These are phyloP conservation scores for Aspergillus hortae DNA, from an alignment of 2,329 filamentous ascomycete genomes.

Conservation along the genomic window DNA sequence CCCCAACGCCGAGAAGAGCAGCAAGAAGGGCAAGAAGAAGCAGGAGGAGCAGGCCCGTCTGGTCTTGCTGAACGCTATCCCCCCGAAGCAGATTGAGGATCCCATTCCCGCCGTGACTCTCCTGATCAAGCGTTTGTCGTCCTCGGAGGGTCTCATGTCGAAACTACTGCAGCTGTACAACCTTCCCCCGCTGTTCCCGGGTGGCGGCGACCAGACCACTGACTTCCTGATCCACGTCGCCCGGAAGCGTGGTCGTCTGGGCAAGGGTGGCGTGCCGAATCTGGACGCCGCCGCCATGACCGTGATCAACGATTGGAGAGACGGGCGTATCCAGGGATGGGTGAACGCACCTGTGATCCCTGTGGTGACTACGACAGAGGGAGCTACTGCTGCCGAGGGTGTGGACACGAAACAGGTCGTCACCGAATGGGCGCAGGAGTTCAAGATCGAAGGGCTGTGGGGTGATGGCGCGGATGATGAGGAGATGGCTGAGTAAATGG, in stretches of 20 bases:
- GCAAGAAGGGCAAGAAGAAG: conserved; percentile 57
- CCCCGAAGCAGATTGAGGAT: conserved; percentile 90
- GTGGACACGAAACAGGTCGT: conserved; percentile 82
- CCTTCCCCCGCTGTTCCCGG: conserved; percentile 70
- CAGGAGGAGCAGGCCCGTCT: conserved; percentile 75
- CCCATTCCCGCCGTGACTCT: conserved; percentile 82
- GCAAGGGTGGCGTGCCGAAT: conserved; percentile 87
- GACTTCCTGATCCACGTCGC: conserved; percentile 95
- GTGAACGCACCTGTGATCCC: conserved; percentile 68
- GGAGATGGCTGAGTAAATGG: conserved; percentile 38
- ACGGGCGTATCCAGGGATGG: conserved; percentile 93
- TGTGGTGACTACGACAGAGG: conserved; percentile 47
- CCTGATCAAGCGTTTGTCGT: conserved; percentile 75
- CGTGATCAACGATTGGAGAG: conserved; percentile 94
- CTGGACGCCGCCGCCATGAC: conserved; percentile 82
- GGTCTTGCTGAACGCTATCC: conserved; percentile 84
- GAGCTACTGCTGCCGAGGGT: conserved; percentile 26
- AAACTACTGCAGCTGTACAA: conserved; percentile 82
- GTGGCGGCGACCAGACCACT: conserved; percentile 71
- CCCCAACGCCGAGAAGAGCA: conserved; percentile 54
- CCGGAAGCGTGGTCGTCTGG: conserved; percentile 82
- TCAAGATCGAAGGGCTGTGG: conserved; percentile 91
- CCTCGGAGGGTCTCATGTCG: conserved; percentile 67
- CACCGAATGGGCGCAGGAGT: conserved; percentile 88
- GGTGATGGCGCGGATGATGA: conserved; percentile 56